Percentiles rank a stretch among this genome's conserved stretches.
Evolutionary conservation across 768 basidiomycete species (phyloP).

Genomic region (Pleurotus pulmonarius): DNA sequence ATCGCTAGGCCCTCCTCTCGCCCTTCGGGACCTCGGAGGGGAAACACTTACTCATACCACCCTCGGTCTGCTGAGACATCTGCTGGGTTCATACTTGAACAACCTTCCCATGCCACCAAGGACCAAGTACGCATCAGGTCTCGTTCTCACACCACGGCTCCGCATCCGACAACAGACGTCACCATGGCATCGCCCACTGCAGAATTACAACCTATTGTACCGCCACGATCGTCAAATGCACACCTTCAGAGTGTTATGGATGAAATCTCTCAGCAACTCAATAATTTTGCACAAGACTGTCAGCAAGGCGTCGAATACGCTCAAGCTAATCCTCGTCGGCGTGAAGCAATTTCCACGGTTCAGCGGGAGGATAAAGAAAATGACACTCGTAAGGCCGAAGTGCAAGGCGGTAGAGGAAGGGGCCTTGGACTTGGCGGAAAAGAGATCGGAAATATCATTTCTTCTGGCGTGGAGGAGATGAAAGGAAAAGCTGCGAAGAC

Average conservation of each 20-base stretch:
- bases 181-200: not conserved
- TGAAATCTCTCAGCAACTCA: slow-evolving; percentile 44
- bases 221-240: slow-evolving; percentile 35
- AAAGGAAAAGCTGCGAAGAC: slow-evolving; percentile 9
- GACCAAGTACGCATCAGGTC: not conserved
- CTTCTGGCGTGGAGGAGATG: not conserved
- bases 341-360: not conserved
- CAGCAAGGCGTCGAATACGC: not conserved
- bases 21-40: slow-evolving; percentile 1
- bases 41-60: slow-evolving; percentile 2
- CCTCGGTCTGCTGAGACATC: not conserved
- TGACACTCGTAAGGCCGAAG: not conserved
- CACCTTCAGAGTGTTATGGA: slow-evolving; percentile 39
- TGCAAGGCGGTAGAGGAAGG: not conserved
- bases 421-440: slow-evolving; percentile 5
- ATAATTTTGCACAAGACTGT: slow-evolving; percentile 24
- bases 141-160: not conserved
- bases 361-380: slow-evolving; percentile 1
- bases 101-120: not conserved
- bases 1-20: not conserved
- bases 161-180: not conserved
- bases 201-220: slow-evolving; percentile 31
- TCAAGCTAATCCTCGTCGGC: not conserved
- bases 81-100: not conserved
- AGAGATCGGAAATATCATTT: not conserved